A percentile compares a stretch with the other conserved stretches of the same genome.
These are phyloP conservation scores for Termitomyces sp. DNA, from an alignment of 768 basidiomycete species.

Conservation along the genomic window DNA sequence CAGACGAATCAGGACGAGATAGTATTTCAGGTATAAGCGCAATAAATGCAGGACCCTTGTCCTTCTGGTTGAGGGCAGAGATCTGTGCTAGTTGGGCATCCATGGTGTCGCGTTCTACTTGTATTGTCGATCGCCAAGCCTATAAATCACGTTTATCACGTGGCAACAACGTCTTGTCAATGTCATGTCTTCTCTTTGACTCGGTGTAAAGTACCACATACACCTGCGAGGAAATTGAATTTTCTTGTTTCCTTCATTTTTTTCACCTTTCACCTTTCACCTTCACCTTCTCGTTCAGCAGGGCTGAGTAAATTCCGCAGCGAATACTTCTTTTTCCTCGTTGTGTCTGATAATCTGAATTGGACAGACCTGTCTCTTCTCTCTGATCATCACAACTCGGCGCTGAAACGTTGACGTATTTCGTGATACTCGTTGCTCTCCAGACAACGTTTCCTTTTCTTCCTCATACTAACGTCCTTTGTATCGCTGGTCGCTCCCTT, in stretches of 20 bases:
- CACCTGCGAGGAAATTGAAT: not conserved
- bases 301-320: not conserved
- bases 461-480: not conserved
- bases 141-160: not conserved
- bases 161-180: not conserved
- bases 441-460: not conserved
- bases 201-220: too few relatives aligned
- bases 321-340: too few relatives aligned
- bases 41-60: constrained; percentile 74
- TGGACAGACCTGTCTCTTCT: not conserved
- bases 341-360: not conserved
- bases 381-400: not conserved
- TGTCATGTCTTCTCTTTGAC: too few relatives aligned
- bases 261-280: not conserved
- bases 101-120: constrained; percentile 32
- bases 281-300: not conserved
- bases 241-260: not conserved
- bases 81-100: constrained; percentile 62
- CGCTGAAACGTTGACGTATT: not conserved
- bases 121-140: too few relatives aligned
- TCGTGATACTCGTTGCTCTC: constrained; percentile 6
- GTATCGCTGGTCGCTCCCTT: constrained; percentile 7
- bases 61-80: constrained; percentile 67
- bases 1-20: constrained; percentile 38
- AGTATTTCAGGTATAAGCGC: constrained; percentile 63